phyloP scores from a whole-genome alignment of 1,284 basidiomycete species.

The Rhodotorula sp. region DNA sequence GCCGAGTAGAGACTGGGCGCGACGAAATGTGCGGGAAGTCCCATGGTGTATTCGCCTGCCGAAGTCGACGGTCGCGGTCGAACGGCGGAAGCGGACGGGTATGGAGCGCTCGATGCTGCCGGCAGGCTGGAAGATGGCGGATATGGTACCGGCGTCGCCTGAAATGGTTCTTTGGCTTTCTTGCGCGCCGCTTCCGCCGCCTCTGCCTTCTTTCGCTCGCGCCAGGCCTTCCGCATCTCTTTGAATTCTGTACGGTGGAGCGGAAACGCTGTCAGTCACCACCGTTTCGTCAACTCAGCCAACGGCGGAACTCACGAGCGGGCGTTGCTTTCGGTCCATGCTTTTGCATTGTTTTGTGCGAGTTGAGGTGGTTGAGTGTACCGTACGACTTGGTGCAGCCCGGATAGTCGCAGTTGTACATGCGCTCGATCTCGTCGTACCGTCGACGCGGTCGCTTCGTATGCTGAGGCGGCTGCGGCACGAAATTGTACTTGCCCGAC shows the following conservation, averaged over 20 bases:
- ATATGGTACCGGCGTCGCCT: background rate
- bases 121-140: background rate
- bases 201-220: slow-evolving; percentile 82
- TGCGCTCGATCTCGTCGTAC: slow-evolving; percentile 87
- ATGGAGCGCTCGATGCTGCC: background rate
- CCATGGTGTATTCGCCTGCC: slow-evolving; percentile 37
- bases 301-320: slow-evolving; percentile 59
- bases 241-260: slow-evolving; percentile 73
- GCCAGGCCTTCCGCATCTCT: slow-evolving; percentile 92
- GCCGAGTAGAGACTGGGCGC: slow-evolving; percentile 1
- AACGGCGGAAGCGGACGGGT: background rate
- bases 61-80: slow-evolving; percentile 37
- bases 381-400: slow-evolving; percentile 70
- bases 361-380: slow-evolving; percentile 79
- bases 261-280: slow-evolving; percentile 6
- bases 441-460: slow-evolving; percentile 75
- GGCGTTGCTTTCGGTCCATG: slow-evolving; percentile 80
- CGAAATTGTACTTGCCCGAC: slow-evolving; percentile 62
- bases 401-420: slow-evolving; percentile 78
- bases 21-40: slow-evolving; percentile 28
- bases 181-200: slow-evolving; percentile 35
- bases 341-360: slow-evolving; percentile 89
- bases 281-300: background rate
- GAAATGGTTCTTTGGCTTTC: slow-evolving; percentile 6
- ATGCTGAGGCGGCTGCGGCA: slow-evolving; percentile 70